Evolutionary conservation across 1,139 yeast species (phyloP).

Genomic region (Blastobotrys indianensis): DNA sequence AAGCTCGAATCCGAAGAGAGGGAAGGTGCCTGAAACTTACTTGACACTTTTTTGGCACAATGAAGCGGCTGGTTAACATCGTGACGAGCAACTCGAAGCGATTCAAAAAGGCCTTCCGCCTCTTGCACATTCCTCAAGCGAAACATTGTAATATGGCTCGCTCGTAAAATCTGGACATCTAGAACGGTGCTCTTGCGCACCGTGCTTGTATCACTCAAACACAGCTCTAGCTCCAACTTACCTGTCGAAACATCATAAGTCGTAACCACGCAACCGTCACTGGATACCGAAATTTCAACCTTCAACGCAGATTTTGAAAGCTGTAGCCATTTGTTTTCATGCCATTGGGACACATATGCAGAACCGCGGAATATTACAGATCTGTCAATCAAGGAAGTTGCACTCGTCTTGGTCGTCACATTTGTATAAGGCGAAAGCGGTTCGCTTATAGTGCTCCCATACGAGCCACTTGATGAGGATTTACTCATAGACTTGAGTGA

Average conservation of each 20-base stretch:
- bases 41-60: constrained; percentile 9
- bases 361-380: constrained; percentile 17
- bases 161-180: constrained; percentile 28
- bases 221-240: constrained; percentile 13
- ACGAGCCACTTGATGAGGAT: constrained; percentile 1
- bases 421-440: neutral
- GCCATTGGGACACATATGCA: constrained; percentile 22
- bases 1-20: constrained; percentile 21
- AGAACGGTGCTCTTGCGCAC: constrained; percentile 25
- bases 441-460: neutral
- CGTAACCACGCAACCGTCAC: constrained; percentile 22
- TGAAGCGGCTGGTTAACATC: constrained; percentile 24
- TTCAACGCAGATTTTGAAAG: constrained; percentile 14
- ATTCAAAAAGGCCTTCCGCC: constrained; percentile 25
- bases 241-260: constrained; percentile 11
- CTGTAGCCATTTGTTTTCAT: constrained; percentile 19
- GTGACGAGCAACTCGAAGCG: constrained; percentile 22
- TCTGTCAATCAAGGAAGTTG: neutral
- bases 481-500: constrained; percentile 4
- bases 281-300: constrained; percentile 20
- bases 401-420: constrained; percentile 1
- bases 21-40: neutral
- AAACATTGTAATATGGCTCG: constrained; percentile 27
- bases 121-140: constrained; percentile 23
- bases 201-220: constrained; percentile 19